phyloP scores from a whole-genome alignment of 164 flowering plant genomes.

The Santalum album region DNA sequence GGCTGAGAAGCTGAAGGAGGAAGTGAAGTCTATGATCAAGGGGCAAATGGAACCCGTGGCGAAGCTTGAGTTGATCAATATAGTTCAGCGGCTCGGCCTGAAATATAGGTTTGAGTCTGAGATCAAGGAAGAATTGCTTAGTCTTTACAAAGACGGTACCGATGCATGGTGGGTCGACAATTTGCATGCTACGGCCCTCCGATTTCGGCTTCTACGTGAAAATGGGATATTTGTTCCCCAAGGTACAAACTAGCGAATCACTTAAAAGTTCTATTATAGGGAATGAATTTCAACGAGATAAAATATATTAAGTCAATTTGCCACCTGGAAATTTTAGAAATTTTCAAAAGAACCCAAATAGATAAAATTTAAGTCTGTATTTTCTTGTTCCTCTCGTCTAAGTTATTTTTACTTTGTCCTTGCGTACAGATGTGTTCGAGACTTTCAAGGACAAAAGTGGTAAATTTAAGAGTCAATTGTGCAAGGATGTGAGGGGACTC shows the following conservation, averaged over 20 bases:
- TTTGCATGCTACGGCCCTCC: slow-evolving; percentile 12
- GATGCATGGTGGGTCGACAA: background rate
- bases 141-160: background rate
- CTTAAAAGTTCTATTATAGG: too few relatives aligned
- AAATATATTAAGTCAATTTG: too few relatives aligned
- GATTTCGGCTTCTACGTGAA: slow-evolving; percentile 11
- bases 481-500: slow-evolving; percentile 12
- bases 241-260: background rate
- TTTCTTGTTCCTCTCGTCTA: background rate
- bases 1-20: background rate
- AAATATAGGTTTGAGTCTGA: background rate
- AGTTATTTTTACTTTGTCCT: background rate
- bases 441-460: slow-evolving; percentile 5
- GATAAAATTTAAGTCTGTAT: too few relatives aligned
- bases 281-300: too few relatives aligned
- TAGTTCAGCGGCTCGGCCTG: background rate
- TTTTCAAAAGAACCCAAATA: too few relatives aligned
- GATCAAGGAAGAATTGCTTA: background rate
- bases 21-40: background rate
- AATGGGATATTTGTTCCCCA: slow-evolving; percentile 1
- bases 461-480: slow-evolving; percentile 1
- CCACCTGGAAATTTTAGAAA: too few relatives aligned
- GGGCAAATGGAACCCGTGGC: background rate
- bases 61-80: background rate
- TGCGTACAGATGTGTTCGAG: slow-evolving; percentile 11